A percentile compares a stretch with the other conserved stretches of the same genome.
phyloP scores from a whole-genome alignment of 1,139 yeast species.

The Trichomonascaceae sp. region DNA sequence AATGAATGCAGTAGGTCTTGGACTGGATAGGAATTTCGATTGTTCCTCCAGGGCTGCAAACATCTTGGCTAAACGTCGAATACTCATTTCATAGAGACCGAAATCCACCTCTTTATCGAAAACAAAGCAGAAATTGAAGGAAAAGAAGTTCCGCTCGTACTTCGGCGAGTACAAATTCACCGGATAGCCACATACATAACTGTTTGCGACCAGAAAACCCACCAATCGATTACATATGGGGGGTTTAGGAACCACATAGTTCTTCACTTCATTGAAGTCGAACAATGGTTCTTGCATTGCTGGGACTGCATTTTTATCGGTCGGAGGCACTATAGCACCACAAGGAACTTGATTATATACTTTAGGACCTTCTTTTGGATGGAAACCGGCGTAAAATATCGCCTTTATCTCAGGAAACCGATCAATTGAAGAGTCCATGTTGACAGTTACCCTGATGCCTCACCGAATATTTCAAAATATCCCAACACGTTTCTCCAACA shows the following conservation, averaged over 20 bases:
- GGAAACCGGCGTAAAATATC: constrained; percentile 84
- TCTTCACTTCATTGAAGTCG: constrained; percentile 79
- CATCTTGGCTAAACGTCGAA: constrained; percentile 80
- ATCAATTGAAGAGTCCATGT: constrained; percentile 18
- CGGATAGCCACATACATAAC: constrained; percentile 58
- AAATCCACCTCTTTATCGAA: constrained; percentile 79
- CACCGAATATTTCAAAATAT: no score
- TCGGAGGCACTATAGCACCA: constrained; percentile 43
- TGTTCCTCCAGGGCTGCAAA: constrained; percentile 89
- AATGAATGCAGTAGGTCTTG: constrained; percentile 41
- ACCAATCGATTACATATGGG: constrained; percentile 78
- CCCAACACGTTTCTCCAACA: no score
- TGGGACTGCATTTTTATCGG: constrained; percentile 32
- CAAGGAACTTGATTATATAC: constrained; percentile 90
- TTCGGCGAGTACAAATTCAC: constrained; percentile 68
- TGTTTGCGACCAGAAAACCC: constrained; percentile 50
- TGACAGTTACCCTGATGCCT: no score
- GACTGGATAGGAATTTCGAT: constrained; percentile 59
- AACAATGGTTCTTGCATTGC: constrained; percentile 45
- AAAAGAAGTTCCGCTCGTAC: constrained; percentile 86
- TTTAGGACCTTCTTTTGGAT: constrained; percentile 92
- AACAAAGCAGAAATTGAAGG: constrained; percentile 87
- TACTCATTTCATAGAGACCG: constrained; percentile 79
- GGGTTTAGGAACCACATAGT: constrained; percentile 90
- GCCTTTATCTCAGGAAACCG: constrained; percentile 85